Evolutionary conservation across 75 land plant genomes (phyloP).

Genomic region (Chamaecyparis obtusa): DNA sequence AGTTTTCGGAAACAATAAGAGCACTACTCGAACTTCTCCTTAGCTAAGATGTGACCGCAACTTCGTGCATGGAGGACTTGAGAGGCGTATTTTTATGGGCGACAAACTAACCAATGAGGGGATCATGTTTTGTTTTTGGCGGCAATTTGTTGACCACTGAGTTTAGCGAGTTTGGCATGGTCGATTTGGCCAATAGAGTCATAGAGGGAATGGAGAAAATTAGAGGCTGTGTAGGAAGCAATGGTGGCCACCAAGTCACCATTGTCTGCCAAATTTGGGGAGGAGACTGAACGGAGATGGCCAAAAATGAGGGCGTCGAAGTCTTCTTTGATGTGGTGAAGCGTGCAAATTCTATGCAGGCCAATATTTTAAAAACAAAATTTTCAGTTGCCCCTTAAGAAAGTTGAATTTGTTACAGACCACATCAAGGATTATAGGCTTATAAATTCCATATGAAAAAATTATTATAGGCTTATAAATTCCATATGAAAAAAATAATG

Average conservation of each 20-base stretch:
- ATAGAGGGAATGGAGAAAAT: slow-evolving; percentile 44
- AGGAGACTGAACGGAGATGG: slow-evolving; percentile 30
- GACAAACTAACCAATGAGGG: slow-evolving; percentile 77
- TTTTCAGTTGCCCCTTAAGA: too few relatives aligned
- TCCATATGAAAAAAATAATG: too few relatives aligned
- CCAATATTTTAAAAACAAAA: too few relatives aligned
- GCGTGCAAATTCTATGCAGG: too few relatives aligned
- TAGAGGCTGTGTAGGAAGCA: slow-evolving; percentile 41
- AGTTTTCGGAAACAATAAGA: neutral
- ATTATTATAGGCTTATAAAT: too few relatives aligned
- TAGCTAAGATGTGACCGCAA: slow-evolving; percentile 36
- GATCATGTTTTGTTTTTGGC: slow-evolving; percentile 14
- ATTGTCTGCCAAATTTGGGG: slow-evolving; percentile 41
- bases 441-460: too few relatives aligned
- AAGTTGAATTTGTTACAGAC: too few relatives aligned
- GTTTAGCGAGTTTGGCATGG: slow-evolving; percentile 17
- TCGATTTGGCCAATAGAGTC: slow-evolving; percentile 42
- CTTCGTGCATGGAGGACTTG: slow-evolving; percentile 81
- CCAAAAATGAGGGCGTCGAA: slow-evolving; percentile 88
- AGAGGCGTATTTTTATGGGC: slow-evolving; percentile 53
- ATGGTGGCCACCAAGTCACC: slow-evolving; percentile 44
- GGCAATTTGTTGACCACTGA: slow-evolving; percentile 21
- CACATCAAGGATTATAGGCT: too few relatives aligned
- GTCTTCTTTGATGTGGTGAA: slow-evolving; percentile 55
- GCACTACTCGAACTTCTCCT: neutral